These are phyloP conservation scores for Hymenoscyphus albidus DNA, from an alignment of 2,329 filamentous ascomycete genomes.

Conservation along the genomic window DNA sequence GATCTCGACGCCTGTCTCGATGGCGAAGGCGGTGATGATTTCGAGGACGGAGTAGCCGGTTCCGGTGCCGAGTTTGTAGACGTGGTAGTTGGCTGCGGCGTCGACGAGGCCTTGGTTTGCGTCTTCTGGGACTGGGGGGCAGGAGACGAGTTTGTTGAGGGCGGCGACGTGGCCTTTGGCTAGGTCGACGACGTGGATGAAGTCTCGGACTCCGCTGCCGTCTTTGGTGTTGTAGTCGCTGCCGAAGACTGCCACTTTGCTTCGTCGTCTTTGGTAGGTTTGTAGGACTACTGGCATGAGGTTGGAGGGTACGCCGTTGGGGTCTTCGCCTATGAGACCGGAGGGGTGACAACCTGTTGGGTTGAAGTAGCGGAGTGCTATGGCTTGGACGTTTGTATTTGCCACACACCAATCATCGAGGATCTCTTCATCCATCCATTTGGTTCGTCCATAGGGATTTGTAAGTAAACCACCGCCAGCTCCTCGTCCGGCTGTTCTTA, in stretches of 20 bases:
- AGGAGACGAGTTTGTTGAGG: slow-evolving; percentile 31
- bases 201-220: slow-evolving; percentile 61
- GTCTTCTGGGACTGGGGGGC: background rate
- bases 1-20: slow-evolving; percentile 36
- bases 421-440: slow-evolving; percentile 64
- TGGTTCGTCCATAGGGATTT: slow-evolving; percentile 61
- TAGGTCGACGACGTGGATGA: slow-evolving; percentile 62
- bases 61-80: slow-evolving; percentile 44
- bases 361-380: slow-evolving; percentile 62
- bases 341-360: slow-evolving; percentile 61
- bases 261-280: slow-evolving; percentile 51
- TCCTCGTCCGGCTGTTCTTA: background rate
- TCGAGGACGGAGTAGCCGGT: slow-evolving; percentile 42
- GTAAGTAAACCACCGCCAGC: slow-evolving; percentile 44
- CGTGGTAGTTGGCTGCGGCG: slow-evolving; percentile 38
- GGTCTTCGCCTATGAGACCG: slow-evolving; percentile 59
- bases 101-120: slow-evolving; percentile 34
- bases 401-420: slow-evolving; percentile 56
- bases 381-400: slow-evolving; percentile 57
- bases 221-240: slow-evolving; percentile 61
- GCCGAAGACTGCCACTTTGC: slow-evolving; percentile 55
- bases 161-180: slow-evolving; percentile 60
- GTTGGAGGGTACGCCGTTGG: slow-evolving; percentile 57
- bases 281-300: slow-evolving; percentile 60
- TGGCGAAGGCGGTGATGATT: slow-evolving; percentile 38